Base-by-base conservation (phyloP, 257 asterid genomes). In the Verbascum thapsus region DNA sequence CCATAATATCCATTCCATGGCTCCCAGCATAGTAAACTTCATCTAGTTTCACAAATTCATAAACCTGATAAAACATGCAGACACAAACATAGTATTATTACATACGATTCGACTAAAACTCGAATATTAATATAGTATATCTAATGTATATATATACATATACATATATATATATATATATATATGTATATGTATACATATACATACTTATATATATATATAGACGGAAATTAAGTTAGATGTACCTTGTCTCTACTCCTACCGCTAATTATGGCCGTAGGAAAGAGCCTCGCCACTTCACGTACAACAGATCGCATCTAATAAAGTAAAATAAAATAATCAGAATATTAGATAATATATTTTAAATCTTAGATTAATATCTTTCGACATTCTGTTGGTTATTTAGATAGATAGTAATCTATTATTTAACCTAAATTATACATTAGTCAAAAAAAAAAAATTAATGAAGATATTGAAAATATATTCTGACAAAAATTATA, bases 1-100 rank as follows among this genome's bases (percentile, higher is more conserved):
- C 95, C 84, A 78, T 84, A 53, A 91, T 91, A 64, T 91, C 98
- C 98, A 91, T 82, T 4, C 98, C 98, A 69, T 91, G 98, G 81
- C 96, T 88, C 18, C 98, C 98, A n/a, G 98, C 98, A 20, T 91
- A 91, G 67, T 77, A 85, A 18, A 91, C 78, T 62, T 88, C 87
- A 61, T 86, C 95, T 34, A 91, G 64, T 75, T 83, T 81, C 0
- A 88, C 95, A 80, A 91, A 91, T 58, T 72, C 91, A 72, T 81
- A 66, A 32, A 90, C 96, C 98, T 90, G 70, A 59, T 39, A 13
- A 38, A 41, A 23, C 4, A 15, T 11, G 7, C 17, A 39, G 55
- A 50, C 6, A 22, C 4, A 58, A 2, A 40, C 2, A 66, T 8
- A 44, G 9, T 0, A 17, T 43, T 40, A 37, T 34, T 34, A 10